Conservation (phyloP, 805 yeast genomes). For the Kazachstania viticola region DNA sequence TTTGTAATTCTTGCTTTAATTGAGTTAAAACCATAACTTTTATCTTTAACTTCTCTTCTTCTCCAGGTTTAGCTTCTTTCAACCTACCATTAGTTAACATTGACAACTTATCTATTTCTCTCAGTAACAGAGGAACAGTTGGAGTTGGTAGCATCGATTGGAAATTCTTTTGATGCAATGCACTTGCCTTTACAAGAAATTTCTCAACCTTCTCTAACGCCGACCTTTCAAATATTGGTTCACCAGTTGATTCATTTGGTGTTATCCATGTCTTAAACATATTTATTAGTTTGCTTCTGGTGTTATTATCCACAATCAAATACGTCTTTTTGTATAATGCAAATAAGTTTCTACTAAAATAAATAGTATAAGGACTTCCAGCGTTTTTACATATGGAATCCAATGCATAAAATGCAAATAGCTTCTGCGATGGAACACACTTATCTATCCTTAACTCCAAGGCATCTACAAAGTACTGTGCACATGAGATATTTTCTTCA, state of each 20-base stretch:
- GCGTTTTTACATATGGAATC: conserved; percentile 89
- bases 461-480: conserved; percentile 65
- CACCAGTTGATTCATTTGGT: conserved; percentile 33
- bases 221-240: conserved; percentile 59
- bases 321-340: conserved; percentile 66
- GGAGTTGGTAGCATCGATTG: conserved; percentile 23
- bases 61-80: conserved; percentile 20
- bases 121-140: conserved; percentile 23
- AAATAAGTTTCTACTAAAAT: conserved; percentile 51
- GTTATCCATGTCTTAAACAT: conserved; percentile 83
- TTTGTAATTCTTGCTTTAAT: conserved; percentile 26
- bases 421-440: conserved; percentile 74
- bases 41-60: conserved; percentile 23
- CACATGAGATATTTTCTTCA: conserved; percentile 67
- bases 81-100: conserved; percentile 26
- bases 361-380: conserved; percentile 83
- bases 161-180: conserved; percentile 29
- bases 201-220: conserved; percentile 62
- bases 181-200: conserved; percentile 54
- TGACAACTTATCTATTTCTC: conserved; percentile 27
- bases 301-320: conserved; percentile 64
- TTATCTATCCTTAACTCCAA: conserved; percentile 63
- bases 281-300: conserved; percentile 60
- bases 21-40: conserved; percentile 28
- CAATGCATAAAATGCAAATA: conserved; percentile 71